Percentiles rank a stretch among this genome's conserved stretches.
These are phyloP conservation scores for Spizellomyces punctatus DNA, from an alignment of 192 early-diverging fungal genomes.

Conservation along the genomic window DNA sequence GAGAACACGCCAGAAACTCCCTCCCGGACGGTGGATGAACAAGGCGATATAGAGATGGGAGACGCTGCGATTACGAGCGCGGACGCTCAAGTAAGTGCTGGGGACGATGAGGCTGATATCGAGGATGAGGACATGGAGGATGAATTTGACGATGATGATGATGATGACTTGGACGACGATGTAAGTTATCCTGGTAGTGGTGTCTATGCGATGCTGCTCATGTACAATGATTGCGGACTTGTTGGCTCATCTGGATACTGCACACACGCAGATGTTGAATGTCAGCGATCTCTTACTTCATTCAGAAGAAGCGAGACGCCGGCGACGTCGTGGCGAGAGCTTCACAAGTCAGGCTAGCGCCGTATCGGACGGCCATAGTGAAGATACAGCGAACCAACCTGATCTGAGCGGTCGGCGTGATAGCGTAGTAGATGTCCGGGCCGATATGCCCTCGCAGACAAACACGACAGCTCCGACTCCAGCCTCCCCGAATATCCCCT, in stretches of 20 bases:
- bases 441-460: not conserved
- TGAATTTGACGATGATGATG: conserved; percentile 32
- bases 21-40: conserved; percentile 5
- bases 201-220: not conserved
- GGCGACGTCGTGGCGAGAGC: conserved; percentile 5
- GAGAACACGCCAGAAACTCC: too few species aligned
- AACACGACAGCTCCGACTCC: not conserved
- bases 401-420: conserved; percentile 18
- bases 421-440: conserved; percentile 36
- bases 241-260: not conserved
- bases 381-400: not conserved
- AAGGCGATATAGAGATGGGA: conserved; percentile 35
- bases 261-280: conserved; percentile 23
- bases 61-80: conserved; percentile 34
- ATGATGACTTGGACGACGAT: conserved; percentile 34
- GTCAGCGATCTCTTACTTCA: conserved; percentile 41
- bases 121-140: conserved; percentile 39
- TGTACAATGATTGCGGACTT: conserved; percentile 16
- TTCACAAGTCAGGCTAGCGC: conserved; percentile 1
- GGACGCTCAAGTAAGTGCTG: conserved; percentile 31
- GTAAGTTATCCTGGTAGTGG: conserved; percentile 19
- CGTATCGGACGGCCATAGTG: not conserved
- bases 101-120: conserved; percentile 29
- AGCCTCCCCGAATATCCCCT: not conserved
- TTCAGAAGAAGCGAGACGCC: conserved; percentile 36